Conservation (phyloP, 176 grass and related monocot species). For the Triticum aestivum region IWGSC_CS_RefSeq_v2.1 NC_057803.1:77064478-77064977, state of each 20-base stretch:
- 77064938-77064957: constrained; percentile 43
- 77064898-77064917: neutral
- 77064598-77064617: constrained; percentile 27
- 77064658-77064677: too few species aligned
- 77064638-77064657: constrained; percentile 17
- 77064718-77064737: constrained; percentile 20
- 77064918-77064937: neutral
- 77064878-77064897: constrained; percentile 17
- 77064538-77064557: neutral
- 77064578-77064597: neutral
- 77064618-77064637: constrained; percentile 24
- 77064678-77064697: constrained; percentile 14
- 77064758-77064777: neutral
- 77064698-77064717: constrained; percentile 25
- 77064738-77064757: constrained; percentile 4
- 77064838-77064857: neutral
- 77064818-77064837: neutral
- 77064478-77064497: neutral
- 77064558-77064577: neutral
- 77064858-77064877: constrained; percentile 22
- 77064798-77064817: constrained; percentile 7
- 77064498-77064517: neutral
- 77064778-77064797: constrained; percentile 15
- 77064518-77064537: constrained; percentile 26
- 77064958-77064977: constrained; percentile 31